Evolutionary conservation across 768 basidiomycete genomes (phyloP), one percentile per base, ranked within the genome.

Genomic region (Termitomyces sp.): DNA sequence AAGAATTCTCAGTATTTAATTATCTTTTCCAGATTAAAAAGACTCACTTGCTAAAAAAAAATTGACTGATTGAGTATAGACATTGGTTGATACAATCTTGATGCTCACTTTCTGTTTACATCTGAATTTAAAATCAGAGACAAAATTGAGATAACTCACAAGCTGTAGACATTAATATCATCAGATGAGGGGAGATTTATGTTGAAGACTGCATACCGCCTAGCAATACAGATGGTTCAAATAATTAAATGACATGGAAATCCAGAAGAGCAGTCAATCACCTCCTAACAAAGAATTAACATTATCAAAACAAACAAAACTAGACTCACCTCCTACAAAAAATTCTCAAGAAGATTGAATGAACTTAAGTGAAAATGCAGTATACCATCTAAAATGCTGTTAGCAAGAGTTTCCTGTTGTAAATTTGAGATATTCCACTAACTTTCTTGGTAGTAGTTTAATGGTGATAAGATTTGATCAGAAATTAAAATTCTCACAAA

Each of bases 41-140:
- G 20, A 59, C 46, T 52, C 40, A 59, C 58, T 51, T 59, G 35
- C 58, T 51, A 58, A 11, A 1, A 50, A 1, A 50, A 56, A 16
- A 18, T 32, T 32, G 4, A 24, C n/a, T n/a, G 18, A 1, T 32
- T 51, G 24, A 51, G 49, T 16, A 51, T 33, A 33, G 7, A 12
- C 28, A 28, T 28, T 28, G 28, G 32, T 51, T 9, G 18, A 28
- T 51, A n/a, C 6, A 51, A 22, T 22, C 6, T 52, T 5, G 3
- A 20, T 5, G n/a, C 51, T 52, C n/a, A 52, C 51, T 38, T 52
- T 12, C 51, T 52, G 11, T 28, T 3, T 24, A 48, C 24, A 49
- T 7, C 24, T 16, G 12, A 28, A 28, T 24, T 24, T 15, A 16
- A 28, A 0, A 4, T 6, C 7, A 28, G 9, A 20, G 7, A 3